Conservation (phyloP, 306 rosid species). For the Comarum palustre region DNA sequence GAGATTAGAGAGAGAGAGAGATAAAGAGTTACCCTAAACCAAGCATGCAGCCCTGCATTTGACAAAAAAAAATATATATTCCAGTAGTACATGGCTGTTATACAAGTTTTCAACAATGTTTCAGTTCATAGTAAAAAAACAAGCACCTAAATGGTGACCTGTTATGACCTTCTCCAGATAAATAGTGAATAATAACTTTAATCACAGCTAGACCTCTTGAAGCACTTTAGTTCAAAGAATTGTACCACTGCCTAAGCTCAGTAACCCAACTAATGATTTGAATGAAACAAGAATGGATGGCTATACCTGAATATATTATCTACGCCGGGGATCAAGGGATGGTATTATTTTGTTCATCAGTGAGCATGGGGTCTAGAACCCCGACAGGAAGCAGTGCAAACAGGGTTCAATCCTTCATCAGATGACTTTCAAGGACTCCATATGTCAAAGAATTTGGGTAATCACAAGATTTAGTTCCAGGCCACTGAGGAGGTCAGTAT, state of each 20-base stretch:
- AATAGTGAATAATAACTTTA: constrained; percentile 23
- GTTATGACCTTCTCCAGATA: constrained; percentile 29
- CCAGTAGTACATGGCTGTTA: constrained; percentile 14
- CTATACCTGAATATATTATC: constrained; percentile 44
- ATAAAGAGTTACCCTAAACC: too few species aligned
- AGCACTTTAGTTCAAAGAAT: constrained; percentile 51
- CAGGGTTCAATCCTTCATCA: constrained; percentile 17
- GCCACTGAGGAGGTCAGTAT: constrained; percentile 38
- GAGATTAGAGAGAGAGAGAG: too few species aligned
- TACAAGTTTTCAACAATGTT: constrained; percentile 19
- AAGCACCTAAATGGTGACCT: constrained; percentile 32
- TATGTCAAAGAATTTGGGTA: too few species aligned
- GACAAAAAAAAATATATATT: too few species aligned
- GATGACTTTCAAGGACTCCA: constrained; percentile 37
- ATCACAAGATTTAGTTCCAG: constrained; percentile 22
- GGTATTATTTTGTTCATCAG: constrained; percentile 30
- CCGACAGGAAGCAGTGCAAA: constrained; percentile 22
- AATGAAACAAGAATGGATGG: constrained; percentile 23
- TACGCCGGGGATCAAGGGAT: constrained; percentile 34
- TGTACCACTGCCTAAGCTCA: constrained; percentile 46
- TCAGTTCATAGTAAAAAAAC: constrained; percentile 17
- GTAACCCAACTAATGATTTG: constrained; percentile 36
- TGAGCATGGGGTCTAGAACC: constrained; percentile 37
- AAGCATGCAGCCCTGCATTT: too few species aligned
- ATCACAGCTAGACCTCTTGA: constrained; percentile 35